A percentile compares a stretch with the other conserved stretches of the same genome.
These are phyloP conservation scores for Lophiostoma macrostomum DNA, from an alignment of 495 filamentous ascomycete species.

Conservation along the genomic window DNA sequence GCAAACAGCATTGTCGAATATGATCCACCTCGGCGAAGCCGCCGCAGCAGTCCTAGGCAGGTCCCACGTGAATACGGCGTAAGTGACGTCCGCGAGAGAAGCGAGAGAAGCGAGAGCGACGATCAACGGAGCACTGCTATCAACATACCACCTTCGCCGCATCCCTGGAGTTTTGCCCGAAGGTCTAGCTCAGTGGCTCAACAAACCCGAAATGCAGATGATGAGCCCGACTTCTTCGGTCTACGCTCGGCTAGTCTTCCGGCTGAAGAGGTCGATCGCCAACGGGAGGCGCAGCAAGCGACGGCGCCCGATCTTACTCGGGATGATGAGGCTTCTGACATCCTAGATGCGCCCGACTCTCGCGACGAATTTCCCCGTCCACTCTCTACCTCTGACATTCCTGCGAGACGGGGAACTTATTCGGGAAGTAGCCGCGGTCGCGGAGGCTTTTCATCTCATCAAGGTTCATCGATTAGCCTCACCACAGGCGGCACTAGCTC, in stretches of 20 bases:
- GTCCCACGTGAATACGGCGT: conserved; percentile 20
- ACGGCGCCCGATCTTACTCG: conserved; percentile 34
- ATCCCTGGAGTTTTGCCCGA: conserved; percentile 58
- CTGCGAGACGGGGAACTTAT: conserved; percentile 16
- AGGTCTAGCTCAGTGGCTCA: conserved; percentile 79
- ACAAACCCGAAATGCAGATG: conserved; percentile 55
- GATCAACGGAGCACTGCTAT: conserved; percentile 61
- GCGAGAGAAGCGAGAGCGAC: conserved; percentile 6
- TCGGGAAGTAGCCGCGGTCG: conserved; percentile 19
- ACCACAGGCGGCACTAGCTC: conserved; percentile 39
- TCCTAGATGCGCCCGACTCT: conserved; percentile 23
- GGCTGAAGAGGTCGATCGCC: conserved; percentile 53
- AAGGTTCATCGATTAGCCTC: conserved; percentile 45
- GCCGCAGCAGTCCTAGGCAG: conserved; percentile 25
- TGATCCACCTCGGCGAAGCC: conserved; percentile 32
- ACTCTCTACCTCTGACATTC: conserved; percentile 26
- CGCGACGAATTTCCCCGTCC: conserved; percentile 24
- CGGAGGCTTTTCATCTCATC: conserved; percentile 40
- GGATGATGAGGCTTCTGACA: neutral
- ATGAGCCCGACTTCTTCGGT: conserved; percentile 64
- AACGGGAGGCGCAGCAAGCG: conserved; percentile 25
- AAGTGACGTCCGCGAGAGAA: neutral
- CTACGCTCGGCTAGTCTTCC: conserved; percentile 73
- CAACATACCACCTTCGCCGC: conserved; percentile 77
- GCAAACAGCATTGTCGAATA: conserved; percentile 84